phyloP scores from a whole-genome alignment of 2,329 filamentous ascomycete species.

The Penicillium capsulatum region DNA sequence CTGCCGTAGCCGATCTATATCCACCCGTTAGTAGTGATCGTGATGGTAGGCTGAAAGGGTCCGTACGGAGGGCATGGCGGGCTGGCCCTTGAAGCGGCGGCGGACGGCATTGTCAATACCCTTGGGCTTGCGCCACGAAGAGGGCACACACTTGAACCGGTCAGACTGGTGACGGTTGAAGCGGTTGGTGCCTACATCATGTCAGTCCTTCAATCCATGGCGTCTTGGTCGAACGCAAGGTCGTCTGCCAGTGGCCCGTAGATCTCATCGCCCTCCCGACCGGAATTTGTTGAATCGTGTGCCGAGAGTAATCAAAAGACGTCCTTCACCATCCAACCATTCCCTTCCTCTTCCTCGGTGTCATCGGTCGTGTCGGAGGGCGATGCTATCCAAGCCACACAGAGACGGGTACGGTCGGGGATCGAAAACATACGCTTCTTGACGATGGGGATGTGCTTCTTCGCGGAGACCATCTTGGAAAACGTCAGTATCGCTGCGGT shows the following conservation, averaged over 20 bases:
- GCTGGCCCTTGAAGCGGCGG: conserved; percentile 93
- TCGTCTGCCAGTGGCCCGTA: neutral
- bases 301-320: neutral
- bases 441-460: conserved; percentile 99
- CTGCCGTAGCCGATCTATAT: conserved; percentile 91
- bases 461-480: conserved; percentile 85
- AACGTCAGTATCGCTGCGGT: conserved; percentile 15
- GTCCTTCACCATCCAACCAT: conserved; percentile 1
- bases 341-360: conserved; percentile 8
- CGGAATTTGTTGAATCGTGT: neutral
- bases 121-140: conserved; percentile 99
- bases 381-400: conserved; percentile 20
- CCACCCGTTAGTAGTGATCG: neutral
- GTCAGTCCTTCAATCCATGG: conserved; percentile 39
- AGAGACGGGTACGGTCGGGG: conserved; percentile 12
- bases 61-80: conserved; percentile 97
- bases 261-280: conserved; percentile 8
- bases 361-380: conserved; percentile 13
- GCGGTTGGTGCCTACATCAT: conserved; percentile 71
- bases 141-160: conserved; percentile 85
- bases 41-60: neutral
- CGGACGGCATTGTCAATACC: conserved; percentile 99
- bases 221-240: neutral
- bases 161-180: conserved; percentile 98
- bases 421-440: conserved; percentile 88